Evolutionary conservation across 179 eudicot genomes (phyloP).

Genomic region (Beta corolliflora): DNA sequence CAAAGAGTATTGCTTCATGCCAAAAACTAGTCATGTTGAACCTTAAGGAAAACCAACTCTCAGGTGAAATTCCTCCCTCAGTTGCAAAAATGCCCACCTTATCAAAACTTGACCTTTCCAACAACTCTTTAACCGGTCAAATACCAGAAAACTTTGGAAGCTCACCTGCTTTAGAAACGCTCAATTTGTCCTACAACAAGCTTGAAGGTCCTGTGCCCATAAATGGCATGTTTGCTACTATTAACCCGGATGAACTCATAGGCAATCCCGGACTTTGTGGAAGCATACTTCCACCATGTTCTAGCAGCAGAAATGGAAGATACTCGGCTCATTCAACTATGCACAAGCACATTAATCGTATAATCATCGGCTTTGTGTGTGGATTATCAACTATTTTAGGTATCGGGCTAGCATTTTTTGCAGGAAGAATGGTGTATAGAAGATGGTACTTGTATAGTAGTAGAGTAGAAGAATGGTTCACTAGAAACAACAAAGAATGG

Average conservation of each 20-base stretch:
- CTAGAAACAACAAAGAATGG: slow-evolving; percentile 58
- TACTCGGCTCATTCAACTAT: slow-evolving; percentile 24
- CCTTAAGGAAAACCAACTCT: slow-evolving; percentile 53
- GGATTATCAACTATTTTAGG: slow-evolving; percentile 59
- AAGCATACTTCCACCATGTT: slow-evolving; percentile 66
- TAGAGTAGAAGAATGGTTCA: slow-evolving; percentile 52
- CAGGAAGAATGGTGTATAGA: slow-evolving; percentile 46
- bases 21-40: slow-evolving; percentile 63
- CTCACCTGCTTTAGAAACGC: slow-evolving; percentile 73
- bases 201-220: slow-evolving; percentile 79
- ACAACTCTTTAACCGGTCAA: slow-evolving; percentile 61
- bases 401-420: slow-evolving; percentile 37
- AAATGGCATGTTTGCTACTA: slow-evolving; percentile 59
- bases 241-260: slow-evolving; percentile 67
- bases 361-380: slow-evolving; percentile 50
- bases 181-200: slow-evolving; percentile 71
- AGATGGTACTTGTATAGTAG: slow-evolving; percentile 66
- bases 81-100: slow-evolving; percentile 73
- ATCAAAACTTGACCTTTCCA: slow-evolving; percentile 72
- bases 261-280: slow-evolving; percentile 83
- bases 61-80: slow-evolving; percentile 63
- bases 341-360: slow-evolving; percentile 38
- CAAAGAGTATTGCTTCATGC: slow-evolving; percentile 73
- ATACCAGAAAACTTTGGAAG: slow-evolving; percentile 67
- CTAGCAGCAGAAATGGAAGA: slow-evolving; percentile 22